Percentiles rank a stretch among this genome's conserved stretches.
These are phyloP conservation scores for Cladosporium oxysporum DNA, from an alignment of 2,329 filamentous ascomycete genomes.

Conservation along the genomic window DNA sequence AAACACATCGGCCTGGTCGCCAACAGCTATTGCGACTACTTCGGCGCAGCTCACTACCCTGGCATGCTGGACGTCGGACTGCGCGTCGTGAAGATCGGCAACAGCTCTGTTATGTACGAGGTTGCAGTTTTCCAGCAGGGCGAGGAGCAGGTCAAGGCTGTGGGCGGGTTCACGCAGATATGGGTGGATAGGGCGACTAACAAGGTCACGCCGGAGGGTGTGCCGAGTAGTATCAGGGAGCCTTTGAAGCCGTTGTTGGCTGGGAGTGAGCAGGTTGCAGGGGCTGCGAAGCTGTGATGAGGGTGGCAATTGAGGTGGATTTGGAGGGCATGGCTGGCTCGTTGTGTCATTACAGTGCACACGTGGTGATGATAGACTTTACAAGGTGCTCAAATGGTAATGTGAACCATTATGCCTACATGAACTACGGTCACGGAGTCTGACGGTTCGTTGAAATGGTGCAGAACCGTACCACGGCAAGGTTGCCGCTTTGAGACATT, in stretches of 20 bases:
- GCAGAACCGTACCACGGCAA: neutral
- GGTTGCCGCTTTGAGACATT: neutral
- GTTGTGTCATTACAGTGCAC: neutral
- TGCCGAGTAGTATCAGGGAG: constrained; percentile 58
- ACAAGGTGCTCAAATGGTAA: neutral
- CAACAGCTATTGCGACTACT: constrained; percentile 82
- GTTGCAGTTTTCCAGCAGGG: constrained; percentile 81
- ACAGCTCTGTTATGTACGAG: constrained; percentile 86
- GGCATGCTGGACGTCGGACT: constrained; percentile 78
- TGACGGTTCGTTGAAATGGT: neutral
- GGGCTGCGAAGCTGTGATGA: constrained; percentile 37
- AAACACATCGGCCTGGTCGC: constrained; percentile 80
- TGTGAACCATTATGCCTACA: neutral
- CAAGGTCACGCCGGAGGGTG: constrained; percentile 66
- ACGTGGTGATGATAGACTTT: neutral
- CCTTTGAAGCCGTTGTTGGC: constrained; percentile 39
- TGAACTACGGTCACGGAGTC: neutral
- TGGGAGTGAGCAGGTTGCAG: constrained; percentile 29
- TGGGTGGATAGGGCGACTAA: constrained; percentile 63
- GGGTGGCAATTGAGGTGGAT: constrained; percentile 26
- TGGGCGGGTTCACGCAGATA: constrained; percentile 56
- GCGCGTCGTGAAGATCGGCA: constrained; percentile 79
- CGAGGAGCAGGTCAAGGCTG: constrained; percentile 72
- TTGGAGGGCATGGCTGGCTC: neutral
- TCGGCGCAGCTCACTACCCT: constrained; percentile 78